Evolutionary conservation across 306 rosid species (phyloP).

Genomic region (Leucaena leucocephala): DNA sequence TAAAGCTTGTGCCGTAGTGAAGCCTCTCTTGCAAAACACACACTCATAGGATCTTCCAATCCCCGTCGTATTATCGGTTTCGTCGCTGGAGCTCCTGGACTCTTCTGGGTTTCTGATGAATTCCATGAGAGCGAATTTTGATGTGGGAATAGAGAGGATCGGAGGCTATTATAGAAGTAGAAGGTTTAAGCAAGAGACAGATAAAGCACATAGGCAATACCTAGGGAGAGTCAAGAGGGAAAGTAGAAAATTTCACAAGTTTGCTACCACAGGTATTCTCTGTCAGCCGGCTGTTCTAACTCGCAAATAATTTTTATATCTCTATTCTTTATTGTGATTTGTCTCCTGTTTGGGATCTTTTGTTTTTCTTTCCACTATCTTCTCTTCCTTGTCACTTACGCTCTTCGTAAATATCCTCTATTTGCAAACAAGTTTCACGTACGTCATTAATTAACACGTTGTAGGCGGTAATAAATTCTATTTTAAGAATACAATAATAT

Average conservation of each 20-base stretch:
- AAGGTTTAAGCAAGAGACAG: constrained; percentile 52
- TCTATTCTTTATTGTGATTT: constrained; percentile 28
- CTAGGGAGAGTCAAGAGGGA: constrained; percentile 47
- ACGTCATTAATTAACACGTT: neutral
- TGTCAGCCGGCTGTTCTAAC: constrained; percentile 60
- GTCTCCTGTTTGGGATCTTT: constrained; percentile 42
- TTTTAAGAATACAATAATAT: neutral
- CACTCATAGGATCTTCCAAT: constrained; percentile 79
- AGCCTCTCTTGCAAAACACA: constrained; percentile 87
- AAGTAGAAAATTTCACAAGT: constrained; percentile 57
- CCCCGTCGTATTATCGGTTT: constrained; percentile 41
- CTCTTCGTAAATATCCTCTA: neutral
- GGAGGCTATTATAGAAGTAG: constrained; percentile 44
- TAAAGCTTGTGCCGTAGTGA: constrained; percentile 89
- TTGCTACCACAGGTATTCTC: constrained; percentile 48
- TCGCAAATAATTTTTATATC: neutral
- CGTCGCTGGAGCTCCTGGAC: constrained; percentile 62
- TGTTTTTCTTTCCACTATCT: constrained; percentile 46
- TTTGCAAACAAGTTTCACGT: neutral
- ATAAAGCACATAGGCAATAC: constrained; percentile 54
- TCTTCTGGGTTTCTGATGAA: constrained; percentile 46
- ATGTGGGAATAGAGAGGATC: neutral
- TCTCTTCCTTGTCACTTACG: neutral
- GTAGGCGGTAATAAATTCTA: neutral
- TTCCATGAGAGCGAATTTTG: constrained; percentile 48